phyloP scores from a whole-genome alignment of 805 yeast genomes.

The Peterozyma xylosa region DNA sequence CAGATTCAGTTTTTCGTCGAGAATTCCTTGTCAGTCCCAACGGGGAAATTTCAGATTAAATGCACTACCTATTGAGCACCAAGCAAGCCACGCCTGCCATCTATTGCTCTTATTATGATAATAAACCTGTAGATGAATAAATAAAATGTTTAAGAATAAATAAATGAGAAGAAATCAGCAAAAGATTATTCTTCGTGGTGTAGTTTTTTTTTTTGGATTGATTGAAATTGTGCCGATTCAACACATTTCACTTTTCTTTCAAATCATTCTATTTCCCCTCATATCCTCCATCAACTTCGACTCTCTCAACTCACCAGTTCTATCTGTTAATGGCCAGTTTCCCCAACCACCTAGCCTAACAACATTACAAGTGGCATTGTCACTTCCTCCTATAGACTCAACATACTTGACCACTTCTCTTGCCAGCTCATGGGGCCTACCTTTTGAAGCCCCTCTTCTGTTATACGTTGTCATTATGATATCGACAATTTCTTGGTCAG shows the following conservation, averaged over 20 bases:
- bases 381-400: conserved; percentile 85
- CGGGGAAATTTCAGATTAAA: too few relatives aligned
- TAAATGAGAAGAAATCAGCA: too few relatives aligned
- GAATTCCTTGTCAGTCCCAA: background rate
- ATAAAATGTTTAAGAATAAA: too few relatives aligned
- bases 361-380: conserved; percentile 90
- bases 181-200: too few relatives aligned
- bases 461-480: conserved; percentile 63
- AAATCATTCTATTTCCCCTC: conserved; percentile 9
- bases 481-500: conserved; percentile 91
- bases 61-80: too few relatives aligned
- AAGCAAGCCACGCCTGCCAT: too few relatives aligned
- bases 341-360: conserved; percentile 89
- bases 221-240: too few relatives aligned
- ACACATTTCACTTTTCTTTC: too few relatives aligned
- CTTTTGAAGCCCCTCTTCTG: conserved; percentile 56
- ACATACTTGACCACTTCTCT: conserved; percentile 79
- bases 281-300: conserved; percentile 35
- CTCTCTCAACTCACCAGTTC: conserved; percentile 79
- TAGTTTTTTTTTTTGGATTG: too few relatives aligned
- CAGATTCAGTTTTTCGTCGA: background rate
- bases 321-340: conserved; percentile 75
- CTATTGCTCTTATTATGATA: too few relatives aligned
- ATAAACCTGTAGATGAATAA: too few relatives aligned
- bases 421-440: conserved; percentile 82